Evolutionary conservation across 352 stramenopile species (phyloP), one percentile per base, ranked within the genome.

Genomic region (Globisporangium camurandrum): DNA sequence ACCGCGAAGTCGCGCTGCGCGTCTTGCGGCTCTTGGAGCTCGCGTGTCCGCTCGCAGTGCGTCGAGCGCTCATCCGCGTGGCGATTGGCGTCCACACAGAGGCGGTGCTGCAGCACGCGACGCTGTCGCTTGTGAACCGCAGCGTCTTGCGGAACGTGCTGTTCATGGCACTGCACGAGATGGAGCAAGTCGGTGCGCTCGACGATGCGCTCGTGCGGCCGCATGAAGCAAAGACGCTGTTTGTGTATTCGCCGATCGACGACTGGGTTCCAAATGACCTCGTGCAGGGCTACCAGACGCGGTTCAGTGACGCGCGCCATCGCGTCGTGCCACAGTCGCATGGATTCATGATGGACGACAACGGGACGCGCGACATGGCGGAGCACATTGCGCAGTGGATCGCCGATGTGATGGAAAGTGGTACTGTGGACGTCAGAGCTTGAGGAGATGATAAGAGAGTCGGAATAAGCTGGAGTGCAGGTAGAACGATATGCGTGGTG

Each of bases 291-390:
- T 81, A 79, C 38, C 69, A 83, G 42, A 50, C 73, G 23, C 56
- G 58, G 31, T 87, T 86, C 45, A 48, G 56, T 7, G 64, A 69
- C 3, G 67, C 64, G 5, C 58, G 64, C 16, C 71, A 85, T 51
- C 66, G 69, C 17, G 47, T 85, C 36, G 61, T 87, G 14, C 65
- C 70, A 2, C 69, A 86, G 62, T 56, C 57, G 40, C 78, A 89
- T 39, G 78, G 68, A n/a, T 89, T 89, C 51, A 89, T 89, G 78
- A 84, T 87, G 72, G 74, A 83, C 30, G 26, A 20, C 0, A 69
- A 84, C 26, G 78, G 78, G 39, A 75, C 75, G 55, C 59, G 62
- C 12, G 73, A 84, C 45, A 89, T 89, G 75, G 72, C 71, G 10
- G 65, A 56, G 16, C 72, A 81, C 45, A 85, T 84, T 20, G 71